Evolutionary conservation across 2,329 filamentous ascomycete species (phyloP).

Genomic region (Calonectria pauciramosa): DNA sequence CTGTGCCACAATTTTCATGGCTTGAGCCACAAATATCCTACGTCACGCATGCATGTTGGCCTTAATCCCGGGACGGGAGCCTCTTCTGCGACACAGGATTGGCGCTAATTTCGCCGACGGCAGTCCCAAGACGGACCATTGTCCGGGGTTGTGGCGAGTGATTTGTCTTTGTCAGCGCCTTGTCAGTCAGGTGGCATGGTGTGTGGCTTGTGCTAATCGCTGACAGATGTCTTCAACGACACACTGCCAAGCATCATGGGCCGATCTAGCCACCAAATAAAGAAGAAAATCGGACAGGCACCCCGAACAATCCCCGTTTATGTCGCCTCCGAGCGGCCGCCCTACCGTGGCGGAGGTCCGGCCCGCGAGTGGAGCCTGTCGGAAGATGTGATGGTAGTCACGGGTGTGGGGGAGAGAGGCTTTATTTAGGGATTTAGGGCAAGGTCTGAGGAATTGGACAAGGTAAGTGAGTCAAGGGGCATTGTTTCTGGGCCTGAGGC

Average conservation of each 20-base stretch:
- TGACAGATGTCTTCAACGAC: conserved; percentile 27
- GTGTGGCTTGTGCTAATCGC: conserved; percentile 23
- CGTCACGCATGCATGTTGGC: conserved; percentile 37
- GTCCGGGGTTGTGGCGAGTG: conserved; percentile 25
- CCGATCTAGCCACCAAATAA: conserved; percentile 5
- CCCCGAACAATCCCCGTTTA: conserved; percentile 34
- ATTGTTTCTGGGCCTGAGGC: conserved; percentile 25
- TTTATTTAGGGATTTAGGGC: conserved; percentile 45
- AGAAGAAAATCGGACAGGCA: conserved; percentile 16
- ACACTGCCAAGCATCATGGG: conserved; percentile 20
- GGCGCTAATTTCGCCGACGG: conserved; percentile 22
- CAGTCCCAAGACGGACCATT: conserved; percentile 7
- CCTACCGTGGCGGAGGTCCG: conserved; percentile 37
- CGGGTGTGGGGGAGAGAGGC: conserved; percentile 35
- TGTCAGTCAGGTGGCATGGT: conserved; percentile 17
- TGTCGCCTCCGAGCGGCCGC: conserved; percentile 38
- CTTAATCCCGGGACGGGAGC: conserved; percentile 30
- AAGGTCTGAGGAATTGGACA: conserved; percentile 35
- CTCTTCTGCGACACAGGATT: conserved; percentile 34
- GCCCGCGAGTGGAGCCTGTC: conserved; percentile 37
- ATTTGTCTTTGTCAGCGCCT: conserved; percentile 24
- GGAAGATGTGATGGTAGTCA: conserved; percentile 31
- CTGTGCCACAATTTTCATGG: conserved; percentile 21
- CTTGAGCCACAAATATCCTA: conserved; percentile 35
- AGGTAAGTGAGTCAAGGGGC: conserved; percentile 35